These are phyloP conservation scores for Mesembryanthemum crystallinum DNA, from an alignment of 148 eudicot species.

Conservation along the genomic window DNA sequence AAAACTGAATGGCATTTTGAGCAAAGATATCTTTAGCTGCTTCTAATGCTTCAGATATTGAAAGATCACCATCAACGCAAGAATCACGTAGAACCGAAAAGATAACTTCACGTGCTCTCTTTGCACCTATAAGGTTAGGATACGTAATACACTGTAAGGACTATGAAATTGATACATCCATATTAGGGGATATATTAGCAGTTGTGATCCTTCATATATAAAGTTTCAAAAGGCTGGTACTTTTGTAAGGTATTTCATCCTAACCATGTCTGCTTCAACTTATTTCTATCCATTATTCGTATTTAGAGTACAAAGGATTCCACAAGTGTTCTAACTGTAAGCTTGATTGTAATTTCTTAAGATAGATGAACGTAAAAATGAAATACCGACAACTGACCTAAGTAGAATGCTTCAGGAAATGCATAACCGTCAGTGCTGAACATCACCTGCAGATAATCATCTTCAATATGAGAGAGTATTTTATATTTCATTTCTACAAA, in stretches of 20 bases:
- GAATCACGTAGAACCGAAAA: conserved; percentile 83
- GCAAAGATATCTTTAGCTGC: conserved; percentile 81
- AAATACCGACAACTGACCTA: conserved; percentile 54
- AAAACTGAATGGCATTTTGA: conserved; percentile 67
- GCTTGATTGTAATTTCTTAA: neutral
- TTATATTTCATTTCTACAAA: neutral
- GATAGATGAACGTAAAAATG: neutral
- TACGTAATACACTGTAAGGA: neutral
- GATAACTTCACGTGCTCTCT: conserved; percentile 84
- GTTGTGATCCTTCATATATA: neutral
- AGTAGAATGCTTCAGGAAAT: conserved; percentile 85
- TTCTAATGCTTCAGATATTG: conserved; percentile 75
- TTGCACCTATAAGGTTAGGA: conserved; percentile 58
- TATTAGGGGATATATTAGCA: neutral
- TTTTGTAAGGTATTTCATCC: neutral
- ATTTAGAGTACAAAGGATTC: neutral
- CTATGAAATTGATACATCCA: neutral
- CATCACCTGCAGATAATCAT: conserved; percentile 68
- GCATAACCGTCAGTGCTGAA: conserved; percentile 90
- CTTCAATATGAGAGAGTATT: conserved; percentile 17
- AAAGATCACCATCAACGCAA: conserved; percentile 78
- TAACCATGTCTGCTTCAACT: neutral
- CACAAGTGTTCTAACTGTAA: neutral
- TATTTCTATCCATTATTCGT: neutral
- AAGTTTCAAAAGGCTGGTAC: neutral